phyloP scores from a whole-genome alignment of 2,329 filamentous ascomycete genomes.

The Exophiala aquamarina region DNA sequence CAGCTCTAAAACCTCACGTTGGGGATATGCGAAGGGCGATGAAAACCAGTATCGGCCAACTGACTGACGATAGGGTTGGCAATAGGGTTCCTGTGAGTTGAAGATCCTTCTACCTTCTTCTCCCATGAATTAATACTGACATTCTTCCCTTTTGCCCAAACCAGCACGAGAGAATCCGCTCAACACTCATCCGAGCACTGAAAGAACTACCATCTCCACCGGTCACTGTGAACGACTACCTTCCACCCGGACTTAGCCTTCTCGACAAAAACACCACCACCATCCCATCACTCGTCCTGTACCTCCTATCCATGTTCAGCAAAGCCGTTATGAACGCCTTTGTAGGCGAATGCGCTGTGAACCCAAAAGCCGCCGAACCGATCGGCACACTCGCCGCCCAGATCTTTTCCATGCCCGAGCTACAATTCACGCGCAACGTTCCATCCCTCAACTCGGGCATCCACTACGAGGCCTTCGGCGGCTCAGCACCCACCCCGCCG shows the following conservation, averaged over 20 bases:
- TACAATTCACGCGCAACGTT: constrained; percentile 36
- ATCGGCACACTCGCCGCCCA: constrained; percentile 75
- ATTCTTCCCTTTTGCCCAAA: too few relatives aligned
- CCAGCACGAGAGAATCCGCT: constrained; percentile 51
- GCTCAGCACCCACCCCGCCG: constrained; percentile 20
- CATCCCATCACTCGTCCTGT: constrained; percentile 65
- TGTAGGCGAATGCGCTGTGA: constrained; percentile 64
- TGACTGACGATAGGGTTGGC: constrained; percentile 63
- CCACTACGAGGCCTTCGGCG: not conserved
- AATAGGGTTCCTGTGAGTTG: constrained; percentile 59
- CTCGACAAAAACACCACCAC: constrained; percentile 18
- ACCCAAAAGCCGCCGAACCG: constrained; percentile 68
- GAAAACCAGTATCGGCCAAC: constrained; percentile 70
- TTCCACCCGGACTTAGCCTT: constrained; percentile 39
- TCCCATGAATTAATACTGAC: not conserved
- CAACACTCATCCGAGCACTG: constrained; percentile 55
- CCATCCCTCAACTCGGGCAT: not conserved
- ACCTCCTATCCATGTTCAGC: constrained; percentile 72
- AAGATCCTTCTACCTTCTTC: not conserved
- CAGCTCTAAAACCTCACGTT: constrained; percentile 62
- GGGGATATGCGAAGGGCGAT: constrained; percentile 72
- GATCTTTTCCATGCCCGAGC: constrained; percentile 69
- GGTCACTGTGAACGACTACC: constrained; percentile 57
- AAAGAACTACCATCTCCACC: constrained; percentile 52
- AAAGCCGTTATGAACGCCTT: constrained; percentile 73